A percentile compares a stretch with the other conserved stretches of the same genome.
Evolutionary conservation across 176 grass and related monocot species (phyloP).

Genomic region (Oryza coarctata): DNA sequence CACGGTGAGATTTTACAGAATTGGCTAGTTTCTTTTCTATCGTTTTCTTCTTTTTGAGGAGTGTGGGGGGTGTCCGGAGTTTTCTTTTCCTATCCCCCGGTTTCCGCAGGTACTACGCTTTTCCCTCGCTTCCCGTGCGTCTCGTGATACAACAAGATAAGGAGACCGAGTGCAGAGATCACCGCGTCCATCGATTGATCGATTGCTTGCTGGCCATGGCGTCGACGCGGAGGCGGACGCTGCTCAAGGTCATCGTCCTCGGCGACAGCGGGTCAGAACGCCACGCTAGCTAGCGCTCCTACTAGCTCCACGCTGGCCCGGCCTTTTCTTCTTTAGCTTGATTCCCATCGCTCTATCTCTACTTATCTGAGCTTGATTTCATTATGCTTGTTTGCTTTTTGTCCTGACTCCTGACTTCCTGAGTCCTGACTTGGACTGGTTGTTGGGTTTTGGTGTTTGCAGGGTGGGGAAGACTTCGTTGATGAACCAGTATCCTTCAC

Average conservation of each 20-base stretch:
- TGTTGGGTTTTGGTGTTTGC: background rate
- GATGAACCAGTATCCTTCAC: conserved; percentile 36
- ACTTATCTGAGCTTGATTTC: background rate
- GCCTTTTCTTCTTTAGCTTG: background rate
- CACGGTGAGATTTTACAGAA: no score
- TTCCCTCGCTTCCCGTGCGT: conserved; percentile 41
- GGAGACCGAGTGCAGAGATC: background rate
- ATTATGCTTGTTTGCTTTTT: background rate
- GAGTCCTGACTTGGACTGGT: conserved; percentile 1
- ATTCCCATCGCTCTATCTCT: background rate
- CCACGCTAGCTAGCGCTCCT: no score
- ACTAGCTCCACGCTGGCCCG: no score
- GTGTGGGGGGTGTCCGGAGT: no score
- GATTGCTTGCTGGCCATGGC: no score
- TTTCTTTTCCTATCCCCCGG: background rate
- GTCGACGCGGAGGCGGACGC: no score
- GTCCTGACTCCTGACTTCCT: background rate
- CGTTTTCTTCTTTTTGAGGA: no score
- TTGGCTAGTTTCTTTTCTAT: no score
- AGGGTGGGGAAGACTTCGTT: conserved; percentile 98
- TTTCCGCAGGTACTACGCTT: background rate
- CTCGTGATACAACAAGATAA: conserved; percentile 54
- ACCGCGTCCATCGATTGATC: no score
- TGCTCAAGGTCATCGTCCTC: conserved; percentile 74
- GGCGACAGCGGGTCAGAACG: conserved; percentile 75